Evolutionary conservation across 2,329 filamentous ascomycete species (phyloP).

Genomic region (Colletotrichum noveboracense): DNA sequence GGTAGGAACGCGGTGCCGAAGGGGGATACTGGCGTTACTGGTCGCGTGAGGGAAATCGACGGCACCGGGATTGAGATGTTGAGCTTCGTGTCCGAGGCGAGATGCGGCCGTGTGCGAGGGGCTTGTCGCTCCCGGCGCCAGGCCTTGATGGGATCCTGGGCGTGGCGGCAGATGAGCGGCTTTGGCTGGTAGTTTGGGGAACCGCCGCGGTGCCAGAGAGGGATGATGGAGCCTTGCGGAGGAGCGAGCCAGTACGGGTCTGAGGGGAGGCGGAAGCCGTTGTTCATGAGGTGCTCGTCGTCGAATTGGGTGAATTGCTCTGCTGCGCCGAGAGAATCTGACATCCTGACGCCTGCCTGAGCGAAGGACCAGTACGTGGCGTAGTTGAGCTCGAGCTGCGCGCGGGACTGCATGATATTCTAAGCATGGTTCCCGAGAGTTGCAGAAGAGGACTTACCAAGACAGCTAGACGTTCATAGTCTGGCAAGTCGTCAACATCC

Average conservation of each 20-base stretch:
- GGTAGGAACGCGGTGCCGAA: slow-evolving; percentile 11
- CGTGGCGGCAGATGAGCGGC: slow-evolving; percentile 17
- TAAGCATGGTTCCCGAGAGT: not conserved
- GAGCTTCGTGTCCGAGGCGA: not conserved
- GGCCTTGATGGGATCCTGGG: slow-evolving; percentile 14
- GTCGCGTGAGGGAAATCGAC: slow-evolving; percentile 13
- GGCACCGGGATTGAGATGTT: slow-evolving; percentile 15
- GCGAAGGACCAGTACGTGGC: slow-evolving; percentile 18
- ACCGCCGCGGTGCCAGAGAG: slow-evolving; percentile 17
- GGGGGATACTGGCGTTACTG: slow-evolving; percentile 11
- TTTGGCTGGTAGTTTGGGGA: slow-evolving; percentile 20
- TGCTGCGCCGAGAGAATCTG: slow-evolving; percentile 17
- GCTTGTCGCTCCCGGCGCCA: slow-evolving; percentile 3
- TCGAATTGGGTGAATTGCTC: slow-evolving; percentile 19
- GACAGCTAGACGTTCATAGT: slow-evolving; percentile 18
- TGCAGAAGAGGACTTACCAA: not conserved
- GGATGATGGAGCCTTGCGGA: slow-evolving; percentile 17
- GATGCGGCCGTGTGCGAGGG: not conserved
- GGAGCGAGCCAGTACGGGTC: slow-evolving; percentile 19
- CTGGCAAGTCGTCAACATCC: slow-evolving; percentile 11
- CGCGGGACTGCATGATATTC: slow-evolving; percentile 4
- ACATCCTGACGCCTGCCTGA: slow-evolving; percentile 17
- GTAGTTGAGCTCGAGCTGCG: slow-evolving; percentile 21
- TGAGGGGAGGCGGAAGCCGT: slow-evolving; percentile 18
- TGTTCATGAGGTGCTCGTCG: slow-evolving; percentile 21